Evolutionary conservation across 139 green algal genomes (phyloP).

Genomic region (Volvox reticuliferus): DNA sequence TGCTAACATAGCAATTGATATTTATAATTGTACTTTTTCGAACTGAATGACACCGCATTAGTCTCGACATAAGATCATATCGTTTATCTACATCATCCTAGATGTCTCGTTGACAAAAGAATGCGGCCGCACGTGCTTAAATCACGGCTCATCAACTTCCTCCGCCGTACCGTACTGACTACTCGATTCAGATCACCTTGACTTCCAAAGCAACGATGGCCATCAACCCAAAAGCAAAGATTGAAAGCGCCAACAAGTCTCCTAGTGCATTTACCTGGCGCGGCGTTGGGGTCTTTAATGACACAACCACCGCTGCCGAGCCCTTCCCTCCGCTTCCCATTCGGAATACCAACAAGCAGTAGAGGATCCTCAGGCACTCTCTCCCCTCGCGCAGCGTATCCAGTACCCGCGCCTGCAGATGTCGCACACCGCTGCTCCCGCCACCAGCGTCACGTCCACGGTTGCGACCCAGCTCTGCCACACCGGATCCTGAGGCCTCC

Average conservation of each 20-base stretch:
- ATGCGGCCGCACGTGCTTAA: too few relatives aligned
- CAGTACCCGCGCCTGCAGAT: not conserved
- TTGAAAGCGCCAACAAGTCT: not conserved
- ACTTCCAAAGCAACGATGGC: not conserved
- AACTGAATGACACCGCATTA: too few relatives aligned
- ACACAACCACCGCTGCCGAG: not conserved
- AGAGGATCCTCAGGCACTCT: not conserved
- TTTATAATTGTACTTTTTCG: too few relatives aligned
- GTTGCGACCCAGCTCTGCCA: not conserved
- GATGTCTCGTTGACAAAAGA: too few relatives aligned
- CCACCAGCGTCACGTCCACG: not conserved
- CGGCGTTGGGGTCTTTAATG: not conserved
- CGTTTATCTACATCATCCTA: too few relatives aligned
- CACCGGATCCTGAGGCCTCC: not conserved
- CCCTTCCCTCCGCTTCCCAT: not conserved
- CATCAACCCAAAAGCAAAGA: not conserved
- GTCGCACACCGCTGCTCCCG: not conserved
- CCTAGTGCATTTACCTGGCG: conserved; percentile 18
- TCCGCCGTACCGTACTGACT: not conserved
- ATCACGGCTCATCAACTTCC: not conserved
- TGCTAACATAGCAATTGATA: too few relatives aligned
- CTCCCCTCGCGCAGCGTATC: not conserved
- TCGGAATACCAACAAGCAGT: not conserved
- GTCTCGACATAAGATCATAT: too few relatives aligned
- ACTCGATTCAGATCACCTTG: not conserved